Percentiles rank a stretch among this genome's conserved stretches.
Evolutionary conservation across 169 alveolate genomes (phyloP).

Genomic region (Pseudocohnilembus persalinus): DNA sequence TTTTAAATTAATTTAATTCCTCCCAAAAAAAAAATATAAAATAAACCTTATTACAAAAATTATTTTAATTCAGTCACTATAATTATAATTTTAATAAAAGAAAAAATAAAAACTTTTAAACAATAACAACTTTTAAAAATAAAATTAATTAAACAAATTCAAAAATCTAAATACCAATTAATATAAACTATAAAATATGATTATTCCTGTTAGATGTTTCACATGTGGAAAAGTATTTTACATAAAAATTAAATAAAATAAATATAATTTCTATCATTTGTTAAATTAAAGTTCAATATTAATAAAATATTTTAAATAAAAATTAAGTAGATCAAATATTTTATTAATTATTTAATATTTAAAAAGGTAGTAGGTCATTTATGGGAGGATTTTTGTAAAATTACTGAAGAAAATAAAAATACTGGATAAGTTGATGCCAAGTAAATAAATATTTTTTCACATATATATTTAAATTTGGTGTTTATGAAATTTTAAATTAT

Average conservation of each 20-base stretch:
- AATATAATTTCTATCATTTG: neutral
- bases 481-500: too few relatives aligned
- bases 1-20: too few relatives aligned
- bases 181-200: conserved; percentile 84
- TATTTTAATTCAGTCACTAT: too few relatives aligned
- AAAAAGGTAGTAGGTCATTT: conserved; percentile 95
- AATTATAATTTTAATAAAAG: neutral
- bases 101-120: neutral
- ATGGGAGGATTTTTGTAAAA: conserved; percentile 95
- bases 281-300: too few relatives aligned
- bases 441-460: too few relatives aligned
- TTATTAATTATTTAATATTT: neutral
- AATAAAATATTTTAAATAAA: neutral
- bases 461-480: too few relatives aligned
- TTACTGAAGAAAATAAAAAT: conserved; percentile 86
- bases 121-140: neutral
- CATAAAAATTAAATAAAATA: neutral
- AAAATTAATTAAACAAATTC: neutral
- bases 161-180: neutral
- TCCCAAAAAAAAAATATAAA: too few relatives aligned
- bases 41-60: too few relatives aligned
- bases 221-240: conserved; percentile 95
- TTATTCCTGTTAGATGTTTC: conserved; percentile 99
- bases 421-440: conserved; percentile 90
- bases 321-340: too few relatives aligned